Percentiles rank a stretch among this genome's conserved stretches.
phyloP scores from a whole-genome alignment of 345 rosid species.

The Hypericum perforatum region DNA sequence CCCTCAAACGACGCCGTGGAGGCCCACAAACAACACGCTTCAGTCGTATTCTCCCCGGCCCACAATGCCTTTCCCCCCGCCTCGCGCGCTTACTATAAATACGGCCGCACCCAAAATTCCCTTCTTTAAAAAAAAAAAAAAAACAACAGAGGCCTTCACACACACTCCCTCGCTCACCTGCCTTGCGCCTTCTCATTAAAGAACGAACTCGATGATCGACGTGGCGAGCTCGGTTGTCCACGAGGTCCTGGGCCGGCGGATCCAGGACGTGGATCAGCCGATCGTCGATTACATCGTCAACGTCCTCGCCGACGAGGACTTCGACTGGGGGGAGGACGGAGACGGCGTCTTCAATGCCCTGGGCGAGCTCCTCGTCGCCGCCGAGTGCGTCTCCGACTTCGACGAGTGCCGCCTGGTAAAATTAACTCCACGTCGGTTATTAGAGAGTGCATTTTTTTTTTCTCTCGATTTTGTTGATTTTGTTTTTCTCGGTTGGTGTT shows the following conservation, averaged over 20 bases:
- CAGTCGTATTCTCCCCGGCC: no score
- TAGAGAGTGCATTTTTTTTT: not conserved
- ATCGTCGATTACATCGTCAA: conserved; percentile 88
- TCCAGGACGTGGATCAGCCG: conserved; percentile 79
- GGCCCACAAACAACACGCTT: no score
- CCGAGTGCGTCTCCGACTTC: conserved; percentile 76
- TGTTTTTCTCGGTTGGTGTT: conserved; percentile 12
- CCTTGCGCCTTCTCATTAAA: no score
- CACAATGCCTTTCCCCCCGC: no score
- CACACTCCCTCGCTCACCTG: no score
- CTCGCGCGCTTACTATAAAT: no score
- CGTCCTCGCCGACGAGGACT: conserved; percentile 96
- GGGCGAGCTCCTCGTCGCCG: conserved; percentile 87
- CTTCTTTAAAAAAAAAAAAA: no score
- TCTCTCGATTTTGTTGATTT: conserved; percentile 4
- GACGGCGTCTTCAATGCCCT: conserved; percentile 84
- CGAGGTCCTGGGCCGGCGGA: conserved; percentile 69
- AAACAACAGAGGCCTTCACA: no score
- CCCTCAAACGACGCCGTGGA: no score
- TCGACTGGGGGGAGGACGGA: conserved; percentile 90
- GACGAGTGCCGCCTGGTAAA: conserved; percentile 65
- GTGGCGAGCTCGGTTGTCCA: conserved; percentile 85
- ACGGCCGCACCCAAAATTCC: no score
- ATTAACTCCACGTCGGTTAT: not conserved
- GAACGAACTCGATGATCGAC: conserved; percentile 40